Conservation (phyloP, 176 grass and related monocot genomes). For the Aegilops umbellulata region DNA sequence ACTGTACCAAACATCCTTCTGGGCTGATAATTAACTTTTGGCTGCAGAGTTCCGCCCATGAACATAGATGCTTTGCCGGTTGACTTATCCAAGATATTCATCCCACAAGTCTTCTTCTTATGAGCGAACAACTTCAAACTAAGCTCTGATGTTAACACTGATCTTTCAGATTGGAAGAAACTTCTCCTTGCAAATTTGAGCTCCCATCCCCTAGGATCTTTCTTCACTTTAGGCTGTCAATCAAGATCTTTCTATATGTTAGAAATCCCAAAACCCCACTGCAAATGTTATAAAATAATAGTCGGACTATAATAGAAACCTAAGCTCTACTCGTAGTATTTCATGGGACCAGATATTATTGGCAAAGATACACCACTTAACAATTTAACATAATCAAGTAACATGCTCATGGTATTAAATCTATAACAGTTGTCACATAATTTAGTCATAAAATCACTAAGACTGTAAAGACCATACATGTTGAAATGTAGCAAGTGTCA, state of each 20-base stretch:
- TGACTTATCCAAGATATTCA: background rate
- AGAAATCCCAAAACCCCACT: background rate
- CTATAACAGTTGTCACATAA: too few relatives aligned
- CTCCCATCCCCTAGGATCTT: background rate
- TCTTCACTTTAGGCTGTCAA: background rate
- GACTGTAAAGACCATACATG: too few relatives aligned
- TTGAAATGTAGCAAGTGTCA: background rate
- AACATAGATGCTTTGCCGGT: background rate
- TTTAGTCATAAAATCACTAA: too few relatives aligned
- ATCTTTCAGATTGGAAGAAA: background rate
- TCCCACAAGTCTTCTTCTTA: background rate
- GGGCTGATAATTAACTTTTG: background rate
- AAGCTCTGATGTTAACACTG: background rate
- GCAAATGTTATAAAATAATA: background rate
- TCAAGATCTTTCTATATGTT: background rate
- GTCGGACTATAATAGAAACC: too few relatives aligned
- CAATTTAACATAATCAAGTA: too few relatives aligned
- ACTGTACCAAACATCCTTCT: background rate
- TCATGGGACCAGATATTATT: background rate
- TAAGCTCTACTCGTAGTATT: too few relatives aligned
- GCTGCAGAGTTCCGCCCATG: background rate
- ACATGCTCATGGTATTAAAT: too few relatives aligned
- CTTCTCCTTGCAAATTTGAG: background rate
- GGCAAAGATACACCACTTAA: too few relatives aligned
- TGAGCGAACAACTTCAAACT: background rate